These are phyloP conservation scores for Hanseniaspora osmophila DNA, from an alignment of 805 yeast species.

Conservation along the genomic window DNA sequence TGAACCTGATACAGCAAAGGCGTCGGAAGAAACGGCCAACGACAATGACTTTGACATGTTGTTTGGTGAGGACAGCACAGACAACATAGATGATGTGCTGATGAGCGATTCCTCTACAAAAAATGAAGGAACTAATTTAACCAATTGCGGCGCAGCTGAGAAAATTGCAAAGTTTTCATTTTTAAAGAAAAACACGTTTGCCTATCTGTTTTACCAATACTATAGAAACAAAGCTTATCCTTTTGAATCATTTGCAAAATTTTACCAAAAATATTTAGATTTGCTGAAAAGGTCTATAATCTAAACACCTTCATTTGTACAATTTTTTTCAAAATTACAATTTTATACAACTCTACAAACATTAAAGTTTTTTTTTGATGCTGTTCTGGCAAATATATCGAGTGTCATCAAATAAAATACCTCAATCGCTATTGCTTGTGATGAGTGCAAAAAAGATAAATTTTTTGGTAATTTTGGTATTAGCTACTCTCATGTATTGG, in stretches of 20 bases:
- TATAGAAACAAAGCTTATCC: neutral
- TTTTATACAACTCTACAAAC: too few relatives aligned
- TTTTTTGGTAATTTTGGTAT: too few relatives aligned
- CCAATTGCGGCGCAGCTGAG: neutral
- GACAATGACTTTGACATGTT: conserved; percentile 25
- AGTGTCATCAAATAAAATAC: too few relatives aligned
- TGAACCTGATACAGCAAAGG: conserved; percentile 5
- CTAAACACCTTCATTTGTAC: conserved; percentile 8
- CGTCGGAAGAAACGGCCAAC: neutral
- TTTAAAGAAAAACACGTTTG: conserved; percentile 15
- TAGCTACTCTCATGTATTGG: too few relatives aligned
- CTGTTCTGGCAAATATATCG: too few relatives aligned
- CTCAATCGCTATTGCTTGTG: too few relatives aligned
- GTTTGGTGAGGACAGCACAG: conserved; percentile 22
- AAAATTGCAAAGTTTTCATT: conserved; percentile 6
- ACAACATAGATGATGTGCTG: conserved; percentile 13
- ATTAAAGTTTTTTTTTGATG: too few relatives aligned
- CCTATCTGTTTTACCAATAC: conserved; percentile 10
- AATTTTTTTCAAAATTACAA: conserved; percentile 8
- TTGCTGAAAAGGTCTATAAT: neutral
- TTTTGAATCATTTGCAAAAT: neutral
- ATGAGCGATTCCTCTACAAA: neutral
- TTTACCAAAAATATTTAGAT: neutral
- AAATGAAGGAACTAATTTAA: conserved; percentile 6
- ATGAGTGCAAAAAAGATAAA: too few relatives aligned